Base-by-base conservation (phyloP, 2,329 filamentous ascomycete genomes). In the Monilinia aucupariae region DNA sequence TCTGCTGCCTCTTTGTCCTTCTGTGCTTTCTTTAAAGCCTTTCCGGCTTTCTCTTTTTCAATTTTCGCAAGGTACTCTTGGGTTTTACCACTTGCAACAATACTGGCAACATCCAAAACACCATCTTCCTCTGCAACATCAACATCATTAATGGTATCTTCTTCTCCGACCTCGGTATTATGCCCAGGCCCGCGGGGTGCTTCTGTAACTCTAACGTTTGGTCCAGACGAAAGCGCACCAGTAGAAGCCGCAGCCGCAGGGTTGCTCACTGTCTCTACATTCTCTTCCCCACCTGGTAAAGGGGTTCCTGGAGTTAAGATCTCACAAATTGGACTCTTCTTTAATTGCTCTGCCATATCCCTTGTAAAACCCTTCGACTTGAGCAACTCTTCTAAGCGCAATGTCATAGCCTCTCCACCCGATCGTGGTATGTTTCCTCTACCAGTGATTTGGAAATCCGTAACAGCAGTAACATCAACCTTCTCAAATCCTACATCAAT, bases 401-500 rank as follows among this genome's bases (percentile, higher is more conserved):
- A 82, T 0, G 93, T 97, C 79, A 97, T 91, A 2, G 89, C 85
- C 70, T 97, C 89, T 58, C 94, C 94, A 67, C 94, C 94, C 65
- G 91, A 94, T 64, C 70, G 78, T 59, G 82, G 72, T 68, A 89
- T 77, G 73, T 84, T 75, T 74, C 88, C 76, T 81, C 84, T 76
- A 73, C 85, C 82, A 72, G 86, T 78, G 76, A 90, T 81, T 75
- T 92, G 81, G 71, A 90, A 93, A 66, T 97, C 93, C 64, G 88
- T 87, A 56, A 99, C 86, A 63, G 92, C 93, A 0, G 92, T 96
- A 25, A 99, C 85, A 71, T 99, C 92, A 30, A 93, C 91, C 78
- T 97, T 97, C 71, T 91, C 86, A 74, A 87, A 91, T 13, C 94
- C 94, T 64, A 99, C 89, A 74, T 99, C 94, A 30, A 99, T 82